These are phyloP conservation scores for Acer yangbiense DNA, from an alignment of 345 rosid genomes.

Conservation along the genomic window DNA sequence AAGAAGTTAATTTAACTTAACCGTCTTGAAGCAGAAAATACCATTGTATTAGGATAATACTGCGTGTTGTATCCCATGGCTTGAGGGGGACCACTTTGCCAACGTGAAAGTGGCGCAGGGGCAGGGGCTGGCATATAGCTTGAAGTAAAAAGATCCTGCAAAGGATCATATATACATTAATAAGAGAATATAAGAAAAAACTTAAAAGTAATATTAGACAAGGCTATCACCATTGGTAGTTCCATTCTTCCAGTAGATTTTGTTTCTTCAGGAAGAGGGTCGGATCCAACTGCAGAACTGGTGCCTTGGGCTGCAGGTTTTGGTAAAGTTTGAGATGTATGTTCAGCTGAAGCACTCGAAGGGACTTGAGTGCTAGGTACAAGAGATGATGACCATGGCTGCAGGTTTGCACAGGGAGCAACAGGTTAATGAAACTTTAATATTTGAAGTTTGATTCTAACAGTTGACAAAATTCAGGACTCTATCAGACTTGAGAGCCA, in stretches of 20 bases:
- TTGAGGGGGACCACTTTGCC: conserved; percentile 53
- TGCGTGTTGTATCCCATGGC: conserved; percentile 53
- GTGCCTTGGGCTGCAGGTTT: conserved; percentile 27
- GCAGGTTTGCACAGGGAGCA: conserved; percentile 18
- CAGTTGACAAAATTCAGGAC: not conserved
- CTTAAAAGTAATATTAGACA: not conserved
- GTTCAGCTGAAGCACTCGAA: conserved; percentile 31
- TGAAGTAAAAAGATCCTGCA: conserved; percentile 73
- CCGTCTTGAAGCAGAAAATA: conserved; percentile 28
- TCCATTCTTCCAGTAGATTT: conserved; percentile 52
- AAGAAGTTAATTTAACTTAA: conserved; percentile 3
- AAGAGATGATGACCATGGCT: conserved; percentile 31
- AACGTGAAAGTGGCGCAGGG: conserved; percentile 43
- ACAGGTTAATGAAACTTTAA: not conserved
- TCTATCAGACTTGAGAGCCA: not conserved
- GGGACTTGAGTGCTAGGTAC: conserved; percentile 32
- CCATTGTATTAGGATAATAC: conserved; percentile 55
- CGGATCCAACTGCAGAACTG: conserved; percentile 30
- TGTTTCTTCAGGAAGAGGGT: conserved; percentile 35
- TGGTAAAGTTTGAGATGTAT: conserved; percentile 31
- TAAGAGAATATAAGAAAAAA: conserved; percentile 19
- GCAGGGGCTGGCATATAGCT: conserved; percentile 43
- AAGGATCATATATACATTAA: conserved; percentile 19
- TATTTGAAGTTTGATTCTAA: not conserved
- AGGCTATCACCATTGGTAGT: conserved; percentile 63